These are phyloP conservation scores for Solanum pennellii DNA, from an alignment of 257 asterid genomes.

Conservation along the genomic window DNA sequence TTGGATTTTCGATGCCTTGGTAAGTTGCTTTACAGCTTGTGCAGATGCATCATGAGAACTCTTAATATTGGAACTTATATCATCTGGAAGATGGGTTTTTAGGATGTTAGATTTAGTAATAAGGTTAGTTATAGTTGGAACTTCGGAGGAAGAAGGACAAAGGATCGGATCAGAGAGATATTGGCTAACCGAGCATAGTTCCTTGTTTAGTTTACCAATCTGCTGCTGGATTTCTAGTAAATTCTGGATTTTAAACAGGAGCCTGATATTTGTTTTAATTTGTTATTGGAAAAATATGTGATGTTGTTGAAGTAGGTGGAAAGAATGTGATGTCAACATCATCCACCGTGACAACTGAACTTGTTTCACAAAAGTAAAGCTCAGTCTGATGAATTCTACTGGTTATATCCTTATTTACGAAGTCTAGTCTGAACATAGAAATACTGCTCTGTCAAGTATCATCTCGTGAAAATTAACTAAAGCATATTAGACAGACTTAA, in stretches of 20 bases:
- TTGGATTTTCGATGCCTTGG: constrained; percentile 80
- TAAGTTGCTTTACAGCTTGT: constrained; percentile 73
- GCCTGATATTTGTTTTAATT: too few relatives aligned
- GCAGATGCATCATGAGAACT: constrained; percentile 72
- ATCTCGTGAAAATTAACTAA: too few relatives aligned
- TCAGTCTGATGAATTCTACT: too few relatives aligned
- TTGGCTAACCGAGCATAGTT: constrained; percentile 58
- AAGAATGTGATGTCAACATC: too few relatives aligned
- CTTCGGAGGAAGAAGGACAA: neutral
- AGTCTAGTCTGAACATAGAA: too few relatives aligned
- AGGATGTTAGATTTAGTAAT: neutral
- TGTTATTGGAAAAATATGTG: too few relatives aligned
- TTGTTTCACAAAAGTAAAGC: too few relatives aligned
- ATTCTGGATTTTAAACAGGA: too few relatives aligned
- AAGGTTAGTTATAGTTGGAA: neutral
- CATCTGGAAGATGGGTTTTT: constrained; percentile 29
- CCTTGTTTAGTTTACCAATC: constrained; percentile 95
- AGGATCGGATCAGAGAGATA: neutral
- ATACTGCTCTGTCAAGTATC: too few relatives aligned
- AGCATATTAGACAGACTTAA: neutral
- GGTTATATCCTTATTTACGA: too few relatives aligned
- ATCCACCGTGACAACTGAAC: too few relatives aligned
- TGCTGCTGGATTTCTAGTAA: constrained; percentile 70
- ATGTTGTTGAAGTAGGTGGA: too few relatives aligned
- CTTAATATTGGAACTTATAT: constrained; percentile 70